phyloP scores from a whole-genome alignment of 2,329 filamentous ascomycete species.

The Westerdykella ornata region DNA sequence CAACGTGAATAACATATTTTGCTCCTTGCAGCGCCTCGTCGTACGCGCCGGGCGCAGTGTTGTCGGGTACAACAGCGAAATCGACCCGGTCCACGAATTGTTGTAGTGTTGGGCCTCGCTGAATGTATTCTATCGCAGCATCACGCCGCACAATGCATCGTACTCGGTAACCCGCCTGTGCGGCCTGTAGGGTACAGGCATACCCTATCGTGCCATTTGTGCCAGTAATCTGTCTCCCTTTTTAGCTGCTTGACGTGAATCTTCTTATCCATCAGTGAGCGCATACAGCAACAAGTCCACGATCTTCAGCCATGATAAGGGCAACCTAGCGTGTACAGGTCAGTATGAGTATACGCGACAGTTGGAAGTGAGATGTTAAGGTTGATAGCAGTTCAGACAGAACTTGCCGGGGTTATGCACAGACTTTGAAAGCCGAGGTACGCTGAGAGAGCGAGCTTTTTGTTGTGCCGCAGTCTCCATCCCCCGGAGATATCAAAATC shows the following conservation, averaged over 20 bases:
- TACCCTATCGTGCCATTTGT: constrained; percentile 34
- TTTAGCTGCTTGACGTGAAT: too few relatives aligned
- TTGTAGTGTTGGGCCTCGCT: constrained; percentile 23
- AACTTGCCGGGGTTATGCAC: too few relatives aligned
- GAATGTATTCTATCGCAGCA: constrained; percentile 20
- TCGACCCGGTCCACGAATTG: constrained; percentile 16
- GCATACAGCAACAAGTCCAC: background rate
- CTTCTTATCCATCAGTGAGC: too few relatives aligned
- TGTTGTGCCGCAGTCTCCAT: too few relatives aligned
- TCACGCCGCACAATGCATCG: constrained; percentile 29
- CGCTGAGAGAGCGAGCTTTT: too few relatives aligned
- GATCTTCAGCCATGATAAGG: background rate
- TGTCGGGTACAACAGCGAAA: constrained; percentile 25
- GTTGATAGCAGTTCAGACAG: too few relatives aligned
- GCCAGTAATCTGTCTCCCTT: constrained; percentile 25
- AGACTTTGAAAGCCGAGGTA: too few relatives aligned
- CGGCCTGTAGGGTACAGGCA: constrained; percentile 21
- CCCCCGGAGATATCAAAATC: too few relatives aligned
- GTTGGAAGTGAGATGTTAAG: too few relatives aligned
- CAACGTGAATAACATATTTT: constrained; percentile 27
- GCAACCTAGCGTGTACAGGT: too few relatives aligned
- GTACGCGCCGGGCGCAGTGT: constrained; percentile 22
- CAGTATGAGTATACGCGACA: too few relatives aligned
- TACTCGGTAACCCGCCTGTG: constrained; percentile 25
- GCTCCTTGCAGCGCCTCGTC: constrained; percentile 21